phyloP scores from a whole-genome alignment of 768 basidiomycete species.

The Amanita exitialis region DNA sequence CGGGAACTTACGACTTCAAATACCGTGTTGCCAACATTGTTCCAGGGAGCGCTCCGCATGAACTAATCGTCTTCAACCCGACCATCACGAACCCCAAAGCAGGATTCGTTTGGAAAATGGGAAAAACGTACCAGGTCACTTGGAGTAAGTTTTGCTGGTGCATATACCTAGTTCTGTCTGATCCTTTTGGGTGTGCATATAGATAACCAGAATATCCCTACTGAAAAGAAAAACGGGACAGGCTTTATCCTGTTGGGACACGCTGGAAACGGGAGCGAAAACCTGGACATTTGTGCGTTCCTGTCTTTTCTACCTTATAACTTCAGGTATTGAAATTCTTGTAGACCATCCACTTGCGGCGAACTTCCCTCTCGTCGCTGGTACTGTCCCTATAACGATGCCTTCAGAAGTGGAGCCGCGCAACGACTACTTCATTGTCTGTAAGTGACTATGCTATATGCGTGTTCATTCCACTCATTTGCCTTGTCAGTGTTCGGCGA shows the following conservation, averaged over 20 bases:
- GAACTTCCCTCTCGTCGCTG: constrained; percentile 13
- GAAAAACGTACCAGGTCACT: constrained; percentile 22
- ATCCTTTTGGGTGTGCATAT: constrained; percentile 1
- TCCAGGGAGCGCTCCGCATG: not conserved
- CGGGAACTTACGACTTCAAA: not conserved
- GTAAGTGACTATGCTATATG: constrained; percentile 11
- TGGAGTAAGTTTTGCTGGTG: constrained; percentile 21
- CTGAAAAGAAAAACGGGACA: constrained; percentile 18
- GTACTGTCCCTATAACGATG: constrained; percentile 10
- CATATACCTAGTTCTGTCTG: not conserved
- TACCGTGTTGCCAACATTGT: not conserved
- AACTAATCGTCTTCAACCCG: constrained; percentile 25
- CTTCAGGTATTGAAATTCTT: not conserved
- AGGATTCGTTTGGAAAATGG: constrained; percentile 21
- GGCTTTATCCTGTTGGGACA: constrained; percentile 35
- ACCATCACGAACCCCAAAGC: constrained; percentile 24
- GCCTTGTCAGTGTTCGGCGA: constrained; percentile 19
- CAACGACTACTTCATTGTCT: constrained; percentile 17
- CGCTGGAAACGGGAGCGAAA: constrained; percentile 25
- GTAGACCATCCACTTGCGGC: constrained; percentile 18
- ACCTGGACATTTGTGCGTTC: constrained; percentile 34
- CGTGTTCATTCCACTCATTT: not conserved
- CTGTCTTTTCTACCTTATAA: no score
- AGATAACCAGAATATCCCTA: constrained; percentile 25
- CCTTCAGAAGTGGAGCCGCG: constrained; percentile 9